Base-by-base conservation (phyloP, 2,329 filamentous ascomycete genomes). In the Simplicillium sp. region DNA sequence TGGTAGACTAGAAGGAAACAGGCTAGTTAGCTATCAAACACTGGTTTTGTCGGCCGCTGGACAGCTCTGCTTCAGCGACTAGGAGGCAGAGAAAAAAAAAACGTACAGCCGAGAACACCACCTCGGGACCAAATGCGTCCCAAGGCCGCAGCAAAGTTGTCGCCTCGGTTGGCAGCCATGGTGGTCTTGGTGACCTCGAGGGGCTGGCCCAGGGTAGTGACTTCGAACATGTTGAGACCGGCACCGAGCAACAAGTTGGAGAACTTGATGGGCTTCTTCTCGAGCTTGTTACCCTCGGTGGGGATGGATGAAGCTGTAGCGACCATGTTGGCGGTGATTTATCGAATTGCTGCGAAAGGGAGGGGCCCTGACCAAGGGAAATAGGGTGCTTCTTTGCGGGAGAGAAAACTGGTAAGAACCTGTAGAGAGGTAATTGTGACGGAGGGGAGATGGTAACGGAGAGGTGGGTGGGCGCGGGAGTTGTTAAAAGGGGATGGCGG, bases 191-290 rank as follows among this genome's bases (percentile, higher is more conserved):
- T 78, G 68, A 98, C 92, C 77, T 98, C 92, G 65, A 98, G 77
- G 53, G 92, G 92, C 78, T 94, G 75, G 51, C 70, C 69, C 50
- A 75, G 65, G 44, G 73, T 75, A 49, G 72, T 77, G 60, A 84
- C 73, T 80, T 96, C 89, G 66, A 96, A 96, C 78, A 96, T 72
- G 76, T 95, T 96, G 70, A 96, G 78, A 55, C 88, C 87, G 61
- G 87, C 86, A 60, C 89, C 89, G 57, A 96, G 80, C 59, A 98
- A 74, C 77, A 98, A 68, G 73, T 98, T 98, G 74, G 88, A 95
- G 77, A 97, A 97, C 80, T 96, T 97, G 79, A 98, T 79, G 52
- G 92, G 92, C 80, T 97, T 97, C 85, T 97, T 97, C 83, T 96
- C 89, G 63, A 94, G 71, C 66, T 64, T 69, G 49, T 64, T 60